These are phyloP conservation scores for Coemansia reversa DNA, from an alignment of 192 early-diverging fungal species.

Conservation along the genomic window DNA sequence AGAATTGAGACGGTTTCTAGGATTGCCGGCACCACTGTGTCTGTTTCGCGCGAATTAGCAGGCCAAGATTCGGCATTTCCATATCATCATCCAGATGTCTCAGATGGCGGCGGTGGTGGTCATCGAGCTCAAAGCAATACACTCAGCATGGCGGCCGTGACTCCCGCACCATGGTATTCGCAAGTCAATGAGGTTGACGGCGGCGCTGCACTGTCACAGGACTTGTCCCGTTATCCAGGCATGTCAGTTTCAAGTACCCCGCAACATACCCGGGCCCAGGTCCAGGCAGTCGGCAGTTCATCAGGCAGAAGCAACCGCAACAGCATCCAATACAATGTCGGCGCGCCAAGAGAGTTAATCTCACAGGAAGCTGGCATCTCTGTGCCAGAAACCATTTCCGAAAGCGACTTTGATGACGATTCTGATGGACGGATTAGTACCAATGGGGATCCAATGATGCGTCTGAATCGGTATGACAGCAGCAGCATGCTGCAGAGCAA, in stretches of 20 bases:
- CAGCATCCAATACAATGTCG: slow-evolving; percentile 53
- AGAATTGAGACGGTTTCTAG: not conserved
- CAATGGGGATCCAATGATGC: slow-evolving; percentile 34
- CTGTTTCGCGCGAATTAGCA: not conserved
- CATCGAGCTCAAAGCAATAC: slow-evolving; percentile 6
- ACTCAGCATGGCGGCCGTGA: slow-evolving; percentile 1
- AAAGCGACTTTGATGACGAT: slow-evolving; percentile 38
- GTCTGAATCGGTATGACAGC: slow-evolving; percentile 33
- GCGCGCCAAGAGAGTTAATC: slow-evolving; percentile 53
- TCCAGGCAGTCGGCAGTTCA: slow-evolving; percentile 12
- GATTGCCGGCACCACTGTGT: not conserved
- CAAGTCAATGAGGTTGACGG: slow-evolving; percentile 24
- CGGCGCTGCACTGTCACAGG: slow-evolving; percentile 20
- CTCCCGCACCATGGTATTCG: slow-evolving; percentile 21
- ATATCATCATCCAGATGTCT: not conserved
- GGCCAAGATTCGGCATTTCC: not conserved
- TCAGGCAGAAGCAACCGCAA: slow-evolving; percentile 48
- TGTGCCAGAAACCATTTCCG: slow-evolving; percentile 35
- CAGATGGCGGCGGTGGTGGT: not conserved
- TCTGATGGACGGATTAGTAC: slow-evolving; percentile 24
- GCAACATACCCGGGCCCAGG: slow-evolving; percentile 18
- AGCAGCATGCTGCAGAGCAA: slow-evolving; percentile 16
- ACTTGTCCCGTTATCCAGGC: slow-evolving; percentile 41
- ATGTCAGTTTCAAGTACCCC: slow-evolving; percentile 15
- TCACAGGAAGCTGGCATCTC: slow-evolving; percentile 45